Conservation (phyloP, 2,329 filamentous ascomycete species). For the Verticillium nubilum region DNA sequence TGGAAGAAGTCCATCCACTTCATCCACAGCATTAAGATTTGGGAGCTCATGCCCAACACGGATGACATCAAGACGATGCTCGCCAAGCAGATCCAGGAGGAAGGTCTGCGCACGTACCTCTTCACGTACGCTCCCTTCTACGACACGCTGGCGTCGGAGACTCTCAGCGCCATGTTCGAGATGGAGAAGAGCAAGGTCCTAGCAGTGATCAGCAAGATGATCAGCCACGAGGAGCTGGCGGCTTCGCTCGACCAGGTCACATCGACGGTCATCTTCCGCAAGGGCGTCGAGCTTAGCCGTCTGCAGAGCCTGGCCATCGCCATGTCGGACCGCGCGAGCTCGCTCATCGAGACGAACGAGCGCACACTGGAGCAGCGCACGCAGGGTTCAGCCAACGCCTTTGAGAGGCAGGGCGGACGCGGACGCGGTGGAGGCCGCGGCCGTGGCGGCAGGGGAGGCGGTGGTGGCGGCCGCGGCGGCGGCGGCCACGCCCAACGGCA, state of each 20-base stretch:
- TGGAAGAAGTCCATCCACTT: conserved; percentile 96
- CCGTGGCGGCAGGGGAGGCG: conserved; percentile 54
- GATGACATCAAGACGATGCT: conserved; percentile 97
- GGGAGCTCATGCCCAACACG: conserved; percentile 91
- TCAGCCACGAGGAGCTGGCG: conserved; percentile 95
- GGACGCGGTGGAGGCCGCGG: conserved; percentile 61
- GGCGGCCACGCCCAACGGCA: conserved; percentile 59
- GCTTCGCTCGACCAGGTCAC: conserved; percentile 98
- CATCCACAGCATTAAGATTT: conserved; percentile 98
- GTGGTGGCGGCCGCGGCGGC: conserved; percentile 54
- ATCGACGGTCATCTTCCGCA: conserved; percentile 95
- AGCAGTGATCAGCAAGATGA: conserved; percentile 98
- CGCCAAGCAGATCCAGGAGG: conserved; percentile 95
- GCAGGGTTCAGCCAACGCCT: conserved; percentile 90
- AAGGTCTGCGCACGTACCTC: conserved; percentile 94
- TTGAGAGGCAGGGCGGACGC: conserved; percentile 84
- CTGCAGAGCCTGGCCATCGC: conserved; percentile 93
- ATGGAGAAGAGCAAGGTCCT: conserved; percentile 83
- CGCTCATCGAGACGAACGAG: conserved; percentile 95
- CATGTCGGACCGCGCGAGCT: conserved; percentile 91
- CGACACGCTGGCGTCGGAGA: conserved; percentile 85
- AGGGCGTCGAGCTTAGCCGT: conserved; percentile 95
- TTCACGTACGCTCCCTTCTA: conserved; percentile 99
- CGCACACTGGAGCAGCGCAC: conserved; percentile 95
- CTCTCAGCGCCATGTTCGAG: conserved; percentile 92